Evolutionary conservation across 768 basidiomycete genomes (phyloP), one percentile per base, ranked within the genome.

Genomic region (Kwoniella botswanensis): DNA sequence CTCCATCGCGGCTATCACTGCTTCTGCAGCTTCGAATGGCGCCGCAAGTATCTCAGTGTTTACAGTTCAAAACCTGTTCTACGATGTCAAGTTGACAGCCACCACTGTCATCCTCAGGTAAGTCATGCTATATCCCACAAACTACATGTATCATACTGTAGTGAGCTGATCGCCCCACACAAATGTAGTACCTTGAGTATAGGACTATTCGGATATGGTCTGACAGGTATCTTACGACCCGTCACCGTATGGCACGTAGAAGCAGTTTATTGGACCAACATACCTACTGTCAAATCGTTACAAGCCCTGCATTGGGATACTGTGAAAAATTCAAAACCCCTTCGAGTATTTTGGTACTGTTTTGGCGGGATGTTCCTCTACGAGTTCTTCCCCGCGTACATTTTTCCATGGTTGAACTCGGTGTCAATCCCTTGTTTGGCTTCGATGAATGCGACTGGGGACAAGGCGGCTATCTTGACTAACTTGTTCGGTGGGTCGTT

Each of bases 21-120:
- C 89, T 4, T 87, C 88, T 1, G 88, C 88, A 0, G 89, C 89
- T 10, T 84, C 89, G 2, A 83, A 76, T 29, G 88, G 88, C 7
- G 88, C 86, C 65, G 83, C 86, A 10, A 86, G 88, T 0, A 88
- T 90, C 10, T 82, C 84, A 67, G 90, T 89, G 69, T 90, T 90
- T 63, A 89, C 63, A 2, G 57, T 57, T 18, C 63, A 70, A 35
- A 54, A 70, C 88, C 85, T 90, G 1, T 90, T 87, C 77, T 90
- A 90, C 76, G 84, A 88, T 70, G 88, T 88, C 3, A 82, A 88
- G 43, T 87, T 89, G 2, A 84, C 85, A 56, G 87, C 88, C 0
- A 85, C 86, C 0, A 88, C 88, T 2, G 88, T 88, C 7, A 83
- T 89, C 41, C 86, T 90, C 10, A 88, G 88, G 0, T 89, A 88